phyloP scores from a whole-genome alignment of 192 early-diverging fungal genomes.

The Glomus cerebriforme region DNA sequence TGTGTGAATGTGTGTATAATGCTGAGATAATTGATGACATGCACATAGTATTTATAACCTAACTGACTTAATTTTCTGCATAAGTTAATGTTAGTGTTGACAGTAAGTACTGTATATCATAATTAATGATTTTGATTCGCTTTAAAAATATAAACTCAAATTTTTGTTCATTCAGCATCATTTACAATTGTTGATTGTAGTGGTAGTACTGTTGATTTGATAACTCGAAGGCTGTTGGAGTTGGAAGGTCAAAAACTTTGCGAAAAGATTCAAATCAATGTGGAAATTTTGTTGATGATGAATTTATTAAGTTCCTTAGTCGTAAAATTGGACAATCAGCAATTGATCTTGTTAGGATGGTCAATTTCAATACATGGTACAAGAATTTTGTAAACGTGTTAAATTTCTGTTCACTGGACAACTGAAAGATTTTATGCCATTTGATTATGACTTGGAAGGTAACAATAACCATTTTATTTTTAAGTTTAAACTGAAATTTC shows the following conservation, averaged over 20 bases:
- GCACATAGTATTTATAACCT: too few relatives aligned
- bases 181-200: constrained; percentile 63
- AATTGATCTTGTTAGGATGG: neutral
- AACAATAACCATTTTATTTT: too few relatives aligned
- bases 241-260: neutral
- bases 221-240: constrained; percentile 19
- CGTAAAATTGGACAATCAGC: neutral
- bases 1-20: constrained; percentile 52
- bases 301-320: constrained; percentile 16
- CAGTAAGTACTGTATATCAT: neutral
- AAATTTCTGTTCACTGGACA: constrained; percentile 2
- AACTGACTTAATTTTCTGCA: too few relatives aligned
- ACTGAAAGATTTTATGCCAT: neutral
- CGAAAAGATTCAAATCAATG: neutral
- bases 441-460: constrained; percentile 6
- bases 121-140: too few relatives aligned
- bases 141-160: too few relatives aligned
- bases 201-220: constrained; percentile 60
- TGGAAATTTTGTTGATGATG: constrained; percentile 13
- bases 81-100: neutral
- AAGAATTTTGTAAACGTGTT: neutral
- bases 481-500: too few relatives aligned
- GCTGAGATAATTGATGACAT: too few relatives aligned
- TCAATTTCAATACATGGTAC: constrained; percentile 14
- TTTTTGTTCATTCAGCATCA: constrained; percentile 26